phyloP scores from a whole-genome alignment of 2,329 filamentous ascomycete genomes.

The Fusarium domesticum region DNA sequence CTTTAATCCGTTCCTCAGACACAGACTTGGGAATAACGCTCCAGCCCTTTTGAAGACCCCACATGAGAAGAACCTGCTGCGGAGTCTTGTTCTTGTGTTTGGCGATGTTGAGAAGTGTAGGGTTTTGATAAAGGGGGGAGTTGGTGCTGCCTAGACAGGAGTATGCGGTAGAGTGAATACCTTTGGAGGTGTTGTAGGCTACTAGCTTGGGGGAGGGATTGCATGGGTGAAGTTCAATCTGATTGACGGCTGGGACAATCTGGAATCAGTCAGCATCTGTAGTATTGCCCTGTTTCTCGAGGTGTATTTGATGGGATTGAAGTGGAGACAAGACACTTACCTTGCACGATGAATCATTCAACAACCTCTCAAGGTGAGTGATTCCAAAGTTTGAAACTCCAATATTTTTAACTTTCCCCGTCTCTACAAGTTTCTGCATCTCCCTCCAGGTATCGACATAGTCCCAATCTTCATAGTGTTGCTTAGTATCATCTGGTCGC shows the following conservation, averaged over 20 bases:
- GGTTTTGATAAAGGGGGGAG: constrained; percentile 67
- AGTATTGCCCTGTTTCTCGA: no score
- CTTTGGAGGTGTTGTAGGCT: constrained; percentile 67
- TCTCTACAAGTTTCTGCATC: constrained; percentile 65
- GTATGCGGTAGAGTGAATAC: constrained; percentile 73
- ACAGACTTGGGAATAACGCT: constrained; percentile 85
- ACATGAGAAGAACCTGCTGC: constrained; percentile 75
- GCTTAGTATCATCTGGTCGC: constrained; percentile 59
- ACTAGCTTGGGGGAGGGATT: constrained; percentile 78
- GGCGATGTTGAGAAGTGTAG: constrained; percentile 60
- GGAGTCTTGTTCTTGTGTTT: constrained; percentile 64
- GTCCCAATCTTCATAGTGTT: constrained; percentile 74
- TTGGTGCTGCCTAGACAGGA: constrained; percentile 70
- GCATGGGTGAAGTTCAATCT: constrained; percentile 78
- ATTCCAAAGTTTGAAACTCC: constrained; percentile 86
- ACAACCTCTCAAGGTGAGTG: constrained; percentile 72
- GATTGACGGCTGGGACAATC: constrained; percentile 68
- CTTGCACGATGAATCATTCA: constrained; percentile 63
- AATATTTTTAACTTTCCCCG: constrained; percentile 75
- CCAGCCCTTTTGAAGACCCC: constrained; percentile 78
- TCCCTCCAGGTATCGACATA: constrained; percentile 77
- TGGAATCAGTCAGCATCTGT: constrained; percentile 23
- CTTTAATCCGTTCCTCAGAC: constrained; percentile 68
- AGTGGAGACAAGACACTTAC: constrained; percentile 36
- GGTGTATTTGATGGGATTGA: no score